A percentile compares a stretch with the other conserved stretches of the same genome.
Conservation (phyloP, 345 rosid genomes). For the Sapria himalayana region DNA sequence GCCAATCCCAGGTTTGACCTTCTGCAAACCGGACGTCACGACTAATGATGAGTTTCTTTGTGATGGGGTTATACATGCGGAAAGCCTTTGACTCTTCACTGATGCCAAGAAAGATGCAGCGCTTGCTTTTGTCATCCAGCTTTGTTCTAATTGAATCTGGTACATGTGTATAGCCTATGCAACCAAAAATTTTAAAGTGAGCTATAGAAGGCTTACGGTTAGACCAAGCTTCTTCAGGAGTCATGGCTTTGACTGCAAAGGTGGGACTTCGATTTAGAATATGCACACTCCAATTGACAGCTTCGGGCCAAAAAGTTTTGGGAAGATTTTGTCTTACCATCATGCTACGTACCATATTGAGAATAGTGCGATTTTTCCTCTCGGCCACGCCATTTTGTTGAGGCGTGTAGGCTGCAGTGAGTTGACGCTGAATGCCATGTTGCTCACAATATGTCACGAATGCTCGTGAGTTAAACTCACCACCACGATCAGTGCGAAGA, state of each 20-base stretch:
- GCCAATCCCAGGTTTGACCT: too few relatives aligned
- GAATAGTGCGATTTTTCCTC: not conserved
- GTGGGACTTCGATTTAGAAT: conserved; percentile 3
- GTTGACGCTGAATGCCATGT: conserved; percentile 1
- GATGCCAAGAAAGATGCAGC: not conserved
- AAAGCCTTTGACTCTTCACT: not conserved
- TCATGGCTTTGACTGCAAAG: not conserved
- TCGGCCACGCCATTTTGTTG: conserved; percentile 3
- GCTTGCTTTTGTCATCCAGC: not conserved
- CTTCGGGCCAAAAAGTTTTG: conserved; percentile 1
- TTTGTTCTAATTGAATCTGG: not conserved
- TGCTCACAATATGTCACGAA: not conserved
- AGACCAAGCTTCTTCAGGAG: not conserved
- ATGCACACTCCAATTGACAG: not conserved
- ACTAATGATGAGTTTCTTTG: not conserved
- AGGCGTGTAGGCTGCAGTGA: conserved; percentile 3
- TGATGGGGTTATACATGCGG: not conserved
- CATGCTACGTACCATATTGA: conserved; percentile 5
- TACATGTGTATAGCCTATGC: not conserved
- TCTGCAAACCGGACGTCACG: too few relatives aligned
- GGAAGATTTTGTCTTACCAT: not conserved
- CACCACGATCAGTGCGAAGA: not conserved
- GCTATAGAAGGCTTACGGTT: not conserved
- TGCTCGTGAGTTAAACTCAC: not conserved
- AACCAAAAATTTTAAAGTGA: not conserved